phyloP scores from a whole-genome alignment of 495 filamentous ascomycete genomes.

The Astrothelium subdiscretum region DNA sequence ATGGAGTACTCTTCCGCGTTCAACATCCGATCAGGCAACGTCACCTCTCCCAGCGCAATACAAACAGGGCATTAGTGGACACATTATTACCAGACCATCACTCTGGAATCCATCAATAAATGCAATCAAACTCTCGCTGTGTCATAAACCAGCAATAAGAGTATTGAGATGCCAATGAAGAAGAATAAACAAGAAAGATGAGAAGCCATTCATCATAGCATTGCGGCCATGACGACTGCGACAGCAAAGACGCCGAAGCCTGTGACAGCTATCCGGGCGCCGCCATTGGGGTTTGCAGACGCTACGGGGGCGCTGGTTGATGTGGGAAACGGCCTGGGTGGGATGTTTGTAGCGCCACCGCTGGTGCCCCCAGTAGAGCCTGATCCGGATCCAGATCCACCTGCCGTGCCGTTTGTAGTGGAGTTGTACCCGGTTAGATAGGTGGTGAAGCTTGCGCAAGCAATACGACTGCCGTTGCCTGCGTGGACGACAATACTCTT shows the following conservation, averaged over 20 bases:
- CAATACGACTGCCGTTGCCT: conserved; percentile 56
- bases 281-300: not conserved
- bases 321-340: not conserved
- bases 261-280: not conserved
- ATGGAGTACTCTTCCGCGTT: not conserved
- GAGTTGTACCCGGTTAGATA: not conserved
- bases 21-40: too few relatives aligned
- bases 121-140: not conserved
- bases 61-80: not conserved
- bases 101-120: not conserved
- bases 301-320: not conserved
- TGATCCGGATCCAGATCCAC: not conserved
- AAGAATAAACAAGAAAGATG: not conserved
- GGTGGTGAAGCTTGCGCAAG: conserved; percentile 57
- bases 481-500: conserved; percentile 67
- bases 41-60: not conserved
- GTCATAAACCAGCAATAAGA: not conserved
- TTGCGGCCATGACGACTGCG: not conserved
- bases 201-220: not conserved
- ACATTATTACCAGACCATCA: not conserved
- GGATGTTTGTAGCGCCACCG: not conserved
- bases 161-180: not conserved
- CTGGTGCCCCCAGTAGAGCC: not conserved
- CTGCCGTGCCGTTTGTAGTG: not conserved
- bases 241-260: not conserved